Conservation (phyloP, 306 rosid genomes). For the Mimosa bimucronata region DNA sequence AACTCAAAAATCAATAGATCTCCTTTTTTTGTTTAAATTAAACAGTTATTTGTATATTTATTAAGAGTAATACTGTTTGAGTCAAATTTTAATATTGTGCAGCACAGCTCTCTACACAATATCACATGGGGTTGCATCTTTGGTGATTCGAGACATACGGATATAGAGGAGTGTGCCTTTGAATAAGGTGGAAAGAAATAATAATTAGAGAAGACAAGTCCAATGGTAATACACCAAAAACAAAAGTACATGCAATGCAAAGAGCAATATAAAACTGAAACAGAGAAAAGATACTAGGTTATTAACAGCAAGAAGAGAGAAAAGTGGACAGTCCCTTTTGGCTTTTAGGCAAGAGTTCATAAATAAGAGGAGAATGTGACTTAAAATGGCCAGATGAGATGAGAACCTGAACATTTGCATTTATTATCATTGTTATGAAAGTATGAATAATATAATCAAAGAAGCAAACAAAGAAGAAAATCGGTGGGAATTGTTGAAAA, state of each 20-base stretch:
- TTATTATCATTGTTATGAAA: background rate
- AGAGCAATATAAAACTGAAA: background rate
- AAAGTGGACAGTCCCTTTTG: constrained; percentile 17
- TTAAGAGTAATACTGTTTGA: background rate
- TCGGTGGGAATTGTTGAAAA: constrained; percentile 20
- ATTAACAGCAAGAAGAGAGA: constrained; percentile 21
- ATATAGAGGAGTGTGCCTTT: background rate
- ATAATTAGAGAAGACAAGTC: background rate
- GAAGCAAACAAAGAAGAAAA: constrained; percentile 11
- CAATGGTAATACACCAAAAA: background rate
- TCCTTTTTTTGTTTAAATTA: background rate
- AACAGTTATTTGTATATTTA: background rate
- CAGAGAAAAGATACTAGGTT: background rate
- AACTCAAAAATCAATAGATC: background rate
- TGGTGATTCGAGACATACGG: background rate
- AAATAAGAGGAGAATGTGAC: background rate
- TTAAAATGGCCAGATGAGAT: constrained; percentile 20
- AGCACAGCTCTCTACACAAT: background rate
- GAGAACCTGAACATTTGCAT: background rate
- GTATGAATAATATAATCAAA: background rate
- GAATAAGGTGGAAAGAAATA: background rate
- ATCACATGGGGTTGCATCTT: constrained; percentile 1
- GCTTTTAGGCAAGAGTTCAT: constrained; percentile 3
- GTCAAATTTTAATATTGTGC: background rate
- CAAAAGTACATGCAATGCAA: constrained; percentile 45